Evolutionary conservation across 495 filamentous ascomycete species (phyloP).

Genomic region (Daldinia loculata): DNA sequence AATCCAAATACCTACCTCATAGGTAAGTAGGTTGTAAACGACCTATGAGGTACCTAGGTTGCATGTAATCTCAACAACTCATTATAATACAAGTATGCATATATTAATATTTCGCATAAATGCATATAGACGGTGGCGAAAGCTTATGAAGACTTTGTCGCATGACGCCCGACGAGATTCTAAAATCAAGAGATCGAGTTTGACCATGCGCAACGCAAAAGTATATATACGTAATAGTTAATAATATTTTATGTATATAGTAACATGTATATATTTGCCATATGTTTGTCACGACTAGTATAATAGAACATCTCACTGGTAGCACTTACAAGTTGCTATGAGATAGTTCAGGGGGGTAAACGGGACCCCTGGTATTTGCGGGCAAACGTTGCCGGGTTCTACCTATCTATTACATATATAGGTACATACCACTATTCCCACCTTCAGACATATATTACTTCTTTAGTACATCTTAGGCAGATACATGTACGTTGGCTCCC

Average conservation of each 20-base stretch:
- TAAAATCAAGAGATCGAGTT: neutral
- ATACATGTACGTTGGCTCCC: neutral
- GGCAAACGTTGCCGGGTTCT: neutral
- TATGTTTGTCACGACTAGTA: neutral
- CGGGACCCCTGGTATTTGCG: neutral
- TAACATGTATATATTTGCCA: neutral
- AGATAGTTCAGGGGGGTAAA: neutral
- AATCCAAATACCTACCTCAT: no score
- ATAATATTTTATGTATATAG: neutral
- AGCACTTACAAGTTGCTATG: neutral
- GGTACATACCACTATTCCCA: neutral
- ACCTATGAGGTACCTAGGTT: neutral
- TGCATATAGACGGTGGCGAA: conserved; percentile 10
- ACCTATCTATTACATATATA: neutral
- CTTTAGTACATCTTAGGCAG: neutral
- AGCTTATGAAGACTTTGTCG: neutral
- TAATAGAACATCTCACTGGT: neutral
- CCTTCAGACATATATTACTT: neutral
- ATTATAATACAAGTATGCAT: neutral
- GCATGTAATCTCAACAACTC: neutral
- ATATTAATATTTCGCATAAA: neutral
- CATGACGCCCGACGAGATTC: conserved; percentile 7
- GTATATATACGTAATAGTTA: neutral
- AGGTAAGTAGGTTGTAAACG: no score
- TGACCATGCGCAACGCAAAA: neutral